Evolutionary conservation across 208 protist species (phyloP).

Genomic region (Novymonas esmeraldas): DNA sequence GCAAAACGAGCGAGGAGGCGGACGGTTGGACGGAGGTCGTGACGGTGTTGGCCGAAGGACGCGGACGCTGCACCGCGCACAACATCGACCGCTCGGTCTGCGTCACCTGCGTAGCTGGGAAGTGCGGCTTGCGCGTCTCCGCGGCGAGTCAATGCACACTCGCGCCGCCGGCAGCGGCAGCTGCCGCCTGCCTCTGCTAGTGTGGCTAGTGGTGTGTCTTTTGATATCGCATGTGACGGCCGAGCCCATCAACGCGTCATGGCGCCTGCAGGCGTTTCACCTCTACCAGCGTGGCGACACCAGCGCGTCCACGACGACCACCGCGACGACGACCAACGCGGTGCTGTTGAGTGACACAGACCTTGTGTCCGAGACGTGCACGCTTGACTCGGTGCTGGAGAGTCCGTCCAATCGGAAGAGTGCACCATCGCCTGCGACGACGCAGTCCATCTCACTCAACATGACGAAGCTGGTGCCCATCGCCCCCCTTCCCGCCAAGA

Average conservation of each 20-base stretch:
- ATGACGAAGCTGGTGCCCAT: background rate
- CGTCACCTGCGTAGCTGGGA: no score
- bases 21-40: no score
- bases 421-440: background rate
- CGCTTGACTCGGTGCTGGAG: background rate
- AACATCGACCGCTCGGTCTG: no score
- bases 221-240: background rate
- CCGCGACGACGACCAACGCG: background rate
- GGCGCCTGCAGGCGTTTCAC: constrained; percentile 18
- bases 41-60: no score
- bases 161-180: no score
- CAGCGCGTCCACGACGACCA: background rate
- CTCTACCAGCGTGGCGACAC: constrained; percentile 11
- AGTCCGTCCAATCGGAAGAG: background rate
- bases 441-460: constrained; percentile 10
- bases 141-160: no score
- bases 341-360: background rate
- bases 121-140: no score
- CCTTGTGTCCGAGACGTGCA: background rate
- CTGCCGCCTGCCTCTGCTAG: no score
- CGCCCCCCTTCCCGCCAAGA: background rate
- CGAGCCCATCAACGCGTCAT: background rate
- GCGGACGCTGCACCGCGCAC: no score
- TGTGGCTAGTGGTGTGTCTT: no score
- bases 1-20: no score